Percentiles rank a stretch among this genome's conserved stretches.
phyloP scores from a whole-genome alignment of 1,284 basidiomycete species.

The Malassezia restricta region DNA sequence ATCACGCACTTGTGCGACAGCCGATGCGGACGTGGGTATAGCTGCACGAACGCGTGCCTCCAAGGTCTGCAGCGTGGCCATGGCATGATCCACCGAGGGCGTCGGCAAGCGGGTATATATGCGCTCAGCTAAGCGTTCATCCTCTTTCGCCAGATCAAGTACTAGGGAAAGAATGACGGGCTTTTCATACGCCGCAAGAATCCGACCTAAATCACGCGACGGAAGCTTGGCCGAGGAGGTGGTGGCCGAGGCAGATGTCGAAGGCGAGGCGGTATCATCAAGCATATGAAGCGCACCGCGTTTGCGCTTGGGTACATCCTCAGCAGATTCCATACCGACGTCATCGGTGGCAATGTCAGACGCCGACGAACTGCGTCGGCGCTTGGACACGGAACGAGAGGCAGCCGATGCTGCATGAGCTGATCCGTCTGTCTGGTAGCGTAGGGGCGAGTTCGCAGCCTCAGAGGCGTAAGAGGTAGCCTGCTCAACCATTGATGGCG shows the following conservation, averaged over 20 bases:
- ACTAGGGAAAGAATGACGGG: slow-evolving; percentile 32
- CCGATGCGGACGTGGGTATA: slow-evolving; percentile 19
- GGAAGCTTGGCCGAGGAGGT: slow-evolving; percentile 9
- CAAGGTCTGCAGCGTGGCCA: slow-evolving; percentile 7
- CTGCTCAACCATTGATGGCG: neutral
- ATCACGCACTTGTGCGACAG: slow-evolving; percentile 18
- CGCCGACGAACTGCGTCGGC: slow-evolving; percentile 5
- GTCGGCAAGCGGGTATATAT: slow-evolving; percentile 35
- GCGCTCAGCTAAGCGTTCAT: slow-evolving; percentile 22
- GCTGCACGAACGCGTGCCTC: slow-evolving; percentile 17
- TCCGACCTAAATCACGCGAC: slow-evolving; percentile 31
- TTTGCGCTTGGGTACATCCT: slow-evolving; percentile 5
- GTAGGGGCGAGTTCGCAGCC: neutral
- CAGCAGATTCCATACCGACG: neutral
- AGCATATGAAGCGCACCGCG: neutral
- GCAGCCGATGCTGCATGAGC: neutral
- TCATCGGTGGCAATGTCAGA: neutral
- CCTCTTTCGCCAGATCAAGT: slow-evolving; percentile 20
- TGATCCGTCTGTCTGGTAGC: neutral
- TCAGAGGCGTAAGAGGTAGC: neutral
- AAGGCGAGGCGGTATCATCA: neutral
- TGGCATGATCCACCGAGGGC: slow-evolving; percentile 20
- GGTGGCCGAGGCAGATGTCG: neutral
- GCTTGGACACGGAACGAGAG: neutral
- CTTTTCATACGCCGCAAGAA: slow-evolving; percentile 30